phyloP scores from a whole-genome alignment of 805 yeast species.

The Metschnikowia hibisci region DNA sequence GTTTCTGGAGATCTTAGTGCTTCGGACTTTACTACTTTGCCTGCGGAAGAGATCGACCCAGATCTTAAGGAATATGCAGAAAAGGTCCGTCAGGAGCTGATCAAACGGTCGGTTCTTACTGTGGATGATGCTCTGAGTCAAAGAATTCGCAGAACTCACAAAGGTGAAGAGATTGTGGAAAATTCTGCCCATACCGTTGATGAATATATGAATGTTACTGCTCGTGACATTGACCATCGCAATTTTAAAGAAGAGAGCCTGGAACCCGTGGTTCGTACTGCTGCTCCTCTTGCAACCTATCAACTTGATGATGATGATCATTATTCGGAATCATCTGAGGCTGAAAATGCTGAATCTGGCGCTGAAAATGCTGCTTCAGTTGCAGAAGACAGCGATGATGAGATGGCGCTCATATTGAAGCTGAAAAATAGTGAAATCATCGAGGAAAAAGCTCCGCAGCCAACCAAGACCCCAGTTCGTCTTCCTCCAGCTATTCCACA shows the following conservation, averaged over 20 bases:
- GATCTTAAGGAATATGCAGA: constrained; percentile 69
- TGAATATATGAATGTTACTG: constrained; percentile 28
- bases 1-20: constrained; percentile 51
- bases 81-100: constrained; percentile 63
- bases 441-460: not conserved
- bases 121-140: constrained; percentile 50
- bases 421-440: constrained; percentile 6
- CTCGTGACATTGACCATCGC: constrained; percentile 37
- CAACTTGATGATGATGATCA: constrained; percentile 26
- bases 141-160: constrained; percentile 73
- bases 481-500: constrained; percentile 17
- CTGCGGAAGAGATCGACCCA: constrained; percentile 77
- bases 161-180: constrained; percentile 82
- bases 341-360: not conserved
- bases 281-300: constrained; percentile 5
- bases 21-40: constrained; percentile 55
- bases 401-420: constrained; percentile 30
- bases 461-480: not conserved
- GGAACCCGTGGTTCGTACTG: not conserved
- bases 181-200: constrained; percentile 22
- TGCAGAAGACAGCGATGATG: constrained; percentile 26
- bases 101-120: constrained; percentile 64
- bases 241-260: constrained; percentile 23
- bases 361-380: not conserved
- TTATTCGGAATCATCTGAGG: not conserved